Evolutionary conservation across 2,329 filamentous ascomycete genomes (phyloP).

Genomic region (Rugonectria rugulosa): DNA sequence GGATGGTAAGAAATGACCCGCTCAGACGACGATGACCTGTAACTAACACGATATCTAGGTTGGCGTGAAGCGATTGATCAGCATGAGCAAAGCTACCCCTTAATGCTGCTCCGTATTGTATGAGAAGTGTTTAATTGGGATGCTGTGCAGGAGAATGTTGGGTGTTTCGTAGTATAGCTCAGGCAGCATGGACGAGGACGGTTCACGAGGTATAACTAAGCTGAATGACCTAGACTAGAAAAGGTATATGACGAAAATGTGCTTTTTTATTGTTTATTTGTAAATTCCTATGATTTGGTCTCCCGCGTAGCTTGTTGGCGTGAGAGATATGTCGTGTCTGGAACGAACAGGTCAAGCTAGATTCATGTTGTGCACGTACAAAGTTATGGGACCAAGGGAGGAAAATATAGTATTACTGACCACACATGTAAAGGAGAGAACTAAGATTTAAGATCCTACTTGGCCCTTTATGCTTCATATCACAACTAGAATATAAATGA

Average conservation of each 20-base stretch:
- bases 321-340: too few species aligned
- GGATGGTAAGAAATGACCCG: conserved; percentile 72
- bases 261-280: conserved; percentile 1
- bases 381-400: too few species aligned
- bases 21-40: background rate
- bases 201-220: conserved; percentile 36
- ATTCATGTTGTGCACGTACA: too few species aligned
- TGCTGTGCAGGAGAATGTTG: conserved; percentile 20
- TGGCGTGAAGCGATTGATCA: conserved; percentile 78
- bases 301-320: too few species aligned
- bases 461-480: too few species aligned
- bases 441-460: too few species aligned
- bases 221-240: conserved; percentile 38
- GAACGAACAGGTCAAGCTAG: too few species aligned
- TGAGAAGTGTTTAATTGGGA: conserved; percentile 29
- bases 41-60: conserved; percentile 62
- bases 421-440: too few species aligned
- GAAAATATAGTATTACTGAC: too few species aligned
- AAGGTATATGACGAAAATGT: conserved; percentile 33
- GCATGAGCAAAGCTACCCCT: conserved; percentile 80
- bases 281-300: too few species aligned
- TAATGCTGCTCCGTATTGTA: conserved; percentile 41
- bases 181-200: conserved; percentile 31
- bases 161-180: conserved; percentile 34
- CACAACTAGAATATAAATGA: too few species aligned